phyloP scores from a whole-genome alignment of 2,329 filamentous ascomycete genomes.

The Talaromyces rugulosus region DNA sequence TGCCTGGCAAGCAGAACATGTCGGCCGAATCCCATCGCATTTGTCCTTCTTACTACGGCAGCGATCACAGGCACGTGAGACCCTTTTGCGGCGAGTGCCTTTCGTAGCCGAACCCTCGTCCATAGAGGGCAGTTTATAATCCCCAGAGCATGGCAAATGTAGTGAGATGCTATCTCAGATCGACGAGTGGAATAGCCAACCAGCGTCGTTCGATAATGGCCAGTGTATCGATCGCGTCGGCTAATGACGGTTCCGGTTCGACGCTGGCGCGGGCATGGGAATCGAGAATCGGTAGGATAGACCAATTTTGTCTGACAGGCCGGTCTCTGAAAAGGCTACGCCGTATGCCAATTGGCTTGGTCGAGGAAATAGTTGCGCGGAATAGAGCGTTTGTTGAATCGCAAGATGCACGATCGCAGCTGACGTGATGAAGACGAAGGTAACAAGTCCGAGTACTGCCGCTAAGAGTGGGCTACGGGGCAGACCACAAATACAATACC shows the following conservation, averaged over 20 bases:
- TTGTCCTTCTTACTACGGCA: slow-evolving; percentile 45
- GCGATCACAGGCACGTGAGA: slow-evolving; percentile 43
- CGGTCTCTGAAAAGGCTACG: neutral
- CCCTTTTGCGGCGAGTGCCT: slow-evolving; percentile 40
- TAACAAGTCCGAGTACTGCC: too few relatives aligned
- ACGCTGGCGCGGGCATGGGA: neutral
- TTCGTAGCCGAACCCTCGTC: slow-evolving; percentile 35
- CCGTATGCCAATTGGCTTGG: neutral
- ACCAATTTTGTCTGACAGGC: neutral
- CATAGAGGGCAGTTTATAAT: slow-evolving; percentile 27
- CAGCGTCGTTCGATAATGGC: neutral
- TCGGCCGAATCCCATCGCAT: slow-evolving; percentile 42
- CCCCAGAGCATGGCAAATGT: slow-evolving; percentile 22
- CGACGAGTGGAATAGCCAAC: neutral
- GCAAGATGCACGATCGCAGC: neutral
- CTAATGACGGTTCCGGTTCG: neutral
- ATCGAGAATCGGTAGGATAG: neutral
- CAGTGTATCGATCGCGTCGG: neutral
- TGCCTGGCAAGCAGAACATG: slow-evolving; percentile 39
- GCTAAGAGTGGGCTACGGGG: neutral
- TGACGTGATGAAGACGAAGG: neutral
- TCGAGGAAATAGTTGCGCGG: neutral
- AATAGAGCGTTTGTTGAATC: neutral
- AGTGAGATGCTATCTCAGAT: neutral
- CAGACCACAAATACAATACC: neutral